phyloP scores from a whole-genome alignment of 2,329 filamentous ascomycete species.

The Talaromyces sp. region DNA sequence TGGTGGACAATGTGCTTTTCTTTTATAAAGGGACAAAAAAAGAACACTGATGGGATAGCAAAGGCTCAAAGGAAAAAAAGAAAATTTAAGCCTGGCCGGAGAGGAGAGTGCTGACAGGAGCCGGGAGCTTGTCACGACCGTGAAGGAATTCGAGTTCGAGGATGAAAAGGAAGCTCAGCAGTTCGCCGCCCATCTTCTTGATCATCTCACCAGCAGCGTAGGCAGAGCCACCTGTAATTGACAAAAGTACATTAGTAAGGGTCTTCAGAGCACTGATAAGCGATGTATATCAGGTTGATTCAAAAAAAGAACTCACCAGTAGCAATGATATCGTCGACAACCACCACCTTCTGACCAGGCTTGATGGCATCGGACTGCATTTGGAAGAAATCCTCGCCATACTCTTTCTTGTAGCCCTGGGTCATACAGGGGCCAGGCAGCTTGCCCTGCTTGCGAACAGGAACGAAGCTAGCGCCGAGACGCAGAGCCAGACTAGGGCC shows the following conservation, averaged over 20 bases:
- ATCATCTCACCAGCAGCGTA: conserved; percentile 85
- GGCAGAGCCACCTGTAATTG: conserved; percentile 80
- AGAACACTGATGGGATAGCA: no score
- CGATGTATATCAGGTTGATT: no score
- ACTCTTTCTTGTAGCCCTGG: conserved; percentile 90
- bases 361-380: conserved; percentile 87
- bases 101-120: conserved; percentile 81
- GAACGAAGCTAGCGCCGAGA: conserved; percentile 83
- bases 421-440: conserved; percentile 86
- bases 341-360: conserved; percentile 82
- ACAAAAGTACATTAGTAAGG: no score
- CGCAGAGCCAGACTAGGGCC: conserved; percentile 84
- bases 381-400: conserved; percentile 92
- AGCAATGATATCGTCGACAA: conserved; percentile 98
- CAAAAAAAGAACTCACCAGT: conserved; percentile 67
- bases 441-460: conserved; percentile 94
- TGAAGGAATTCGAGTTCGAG: conserved; percentile 93
- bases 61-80: not conserved
- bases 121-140: conserved; percentile 84
- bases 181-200: conserved; percentile 78
- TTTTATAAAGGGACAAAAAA: no score
- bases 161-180: conserved; percentile 91
- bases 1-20: conserved; percentile 14
- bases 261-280: no score
- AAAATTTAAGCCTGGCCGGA: conserved; percentile 57